Evolutionary conservation across 1,139 yeast genomes (phyloP).

Genomic region (Eremothecium cymbalariae): DNA sequence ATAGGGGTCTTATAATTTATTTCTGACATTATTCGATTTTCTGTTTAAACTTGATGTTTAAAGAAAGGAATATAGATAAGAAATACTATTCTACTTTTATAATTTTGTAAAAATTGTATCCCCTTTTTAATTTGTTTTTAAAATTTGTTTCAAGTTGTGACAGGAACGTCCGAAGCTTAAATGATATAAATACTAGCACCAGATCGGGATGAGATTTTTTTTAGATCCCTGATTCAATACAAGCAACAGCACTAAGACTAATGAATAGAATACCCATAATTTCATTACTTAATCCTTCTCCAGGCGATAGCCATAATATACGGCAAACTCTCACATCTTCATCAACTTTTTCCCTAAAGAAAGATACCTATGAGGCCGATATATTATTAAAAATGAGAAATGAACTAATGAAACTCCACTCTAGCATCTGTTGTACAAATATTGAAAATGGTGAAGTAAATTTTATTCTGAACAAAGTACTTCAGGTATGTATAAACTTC

Average conservation of each 20-base stretch:
- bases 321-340: neutral
- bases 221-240: neutral
- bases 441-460: slow-evolving; percentile 4
- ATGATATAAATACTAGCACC: slow-evolving; percentile 1
- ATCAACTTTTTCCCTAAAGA: neutral
- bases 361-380: neutral
- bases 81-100: neutral
- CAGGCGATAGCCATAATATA: neutral
- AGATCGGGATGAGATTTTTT: neutral
- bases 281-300: slow-evolving; percentile 6
- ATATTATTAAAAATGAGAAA: slow-evolving; percentile 1
- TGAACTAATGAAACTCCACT: slow-evolving; percentile 5
- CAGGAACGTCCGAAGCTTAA: slow-evolving; percentile 2
- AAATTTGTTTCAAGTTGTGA: slow-evolving; percentile 1
- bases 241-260: neutral
- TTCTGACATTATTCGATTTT: neutral
- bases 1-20: slow-evolving; percentile 6
- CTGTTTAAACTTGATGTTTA: neutral
- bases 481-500: slow-evolving; percentile 1
- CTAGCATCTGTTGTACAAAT: slow-evolving; percentile 4
- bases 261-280: slow-evolving; percentile 7
- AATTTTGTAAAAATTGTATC: neutral
- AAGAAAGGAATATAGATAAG: neutral
- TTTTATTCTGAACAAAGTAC: slow-evolving; percentile 1
- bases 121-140: slow-evolving; percentile 3